Base-by-base conservation (phyloP, 1,139 yeast species). In the Pichia inconspicua region DNA sequence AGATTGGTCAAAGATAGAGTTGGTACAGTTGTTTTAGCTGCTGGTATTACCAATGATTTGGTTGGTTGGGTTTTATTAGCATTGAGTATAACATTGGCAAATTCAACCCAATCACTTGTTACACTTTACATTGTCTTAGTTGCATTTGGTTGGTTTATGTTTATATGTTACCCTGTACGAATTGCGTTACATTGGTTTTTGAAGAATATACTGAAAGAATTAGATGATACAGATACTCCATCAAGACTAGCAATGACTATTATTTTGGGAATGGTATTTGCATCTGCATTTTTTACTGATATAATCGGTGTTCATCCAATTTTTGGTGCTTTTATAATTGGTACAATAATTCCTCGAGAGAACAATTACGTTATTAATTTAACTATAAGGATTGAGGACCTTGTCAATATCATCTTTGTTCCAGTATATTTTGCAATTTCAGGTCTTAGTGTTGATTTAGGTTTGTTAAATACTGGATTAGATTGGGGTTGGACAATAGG, bases 31-130 rank as follows among this genome's bases (percentile, higher is more conserved):
- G 92, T 83, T 14, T 68, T 85, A 47, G 84, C 90, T 3, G 92
- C 94, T 2, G 95, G 94, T 45, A 83, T 84, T 50, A 75, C 81
- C 42, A 85, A 85, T 60, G 95, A 85, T 61, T 75, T 85, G 56
- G 64, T 82, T n/a, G 94, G 94, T 3, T 85, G 94, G 95, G 77
- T 84, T 50, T 67, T 85, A 48, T 72, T 85, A 53, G 94, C 94
- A 0, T 70, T 85, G 53, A 78, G 82, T 46, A 83, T 85, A 44
- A 84, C 90, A 14, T 70, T 85, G 53, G 89, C 90, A 9, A 84
- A 82, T 62, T 72, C 90, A 1, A 62, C 72, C 12, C 73, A 77
- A 42, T 82, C 85, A 0, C 77, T 83, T 40, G 77, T 76, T 51
- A 82, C 89, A 0, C 77, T 83, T 5, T 85, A 83, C 63, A 82